Conservation (phyloP, 1,139 yeast genomes). For the Saccharomyces hybrid region DNA sequence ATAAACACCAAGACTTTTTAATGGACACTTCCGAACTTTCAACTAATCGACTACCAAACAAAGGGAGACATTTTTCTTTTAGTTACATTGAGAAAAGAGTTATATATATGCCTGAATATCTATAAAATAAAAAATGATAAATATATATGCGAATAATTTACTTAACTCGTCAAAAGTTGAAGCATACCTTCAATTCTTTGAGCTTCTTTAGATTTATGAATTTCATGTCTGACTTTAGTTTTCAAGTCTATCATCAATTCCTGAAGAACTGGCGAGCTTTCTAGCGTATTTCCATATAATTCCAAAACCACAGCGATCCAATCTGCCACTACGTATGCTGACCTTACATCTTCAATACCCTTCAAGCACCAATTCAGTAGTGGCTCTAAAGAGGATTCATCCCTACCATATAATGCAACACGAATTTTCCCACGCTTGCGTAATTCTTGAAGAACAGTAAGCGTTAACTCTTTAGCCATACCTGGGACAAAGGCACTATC, state of each 20-base stretch:
- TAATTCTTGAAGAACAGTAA: conserved; percentile 76
- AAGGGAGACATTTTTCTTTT: neutral
- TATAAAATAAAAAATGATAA: neutral
- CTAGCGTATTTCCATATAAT: conserved; percentile 65
- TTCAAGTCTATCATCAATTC: conserved; percentile 57
- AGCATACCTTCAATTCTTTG: conserved; percentile 90
- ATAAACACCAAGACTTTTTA: too few species aligned
- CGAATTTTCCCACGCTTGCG: conserved; percentile 82
- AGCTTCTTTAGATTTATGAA: conserved; percentile 77
- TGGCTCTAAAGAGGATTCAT: conserved; percentile 80
- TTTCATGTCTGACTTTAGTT: conserved; percentile 57
- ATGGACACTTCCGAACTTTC: too few species aligned
- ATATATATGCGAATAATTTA: neutral
- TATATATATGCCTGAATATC: conserved; percentile 1
- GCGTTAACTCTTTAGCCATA: conserved; percentile 66
- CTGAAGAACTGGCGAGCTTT: conserved; percentile 70
- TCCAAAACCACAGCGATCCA: conserved; percentile 77
- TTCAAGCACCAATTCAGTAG: conserved; percentile 74
- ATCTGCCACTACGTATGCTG: conserved; percentile 69
- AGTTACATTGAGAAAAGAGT: neutral
- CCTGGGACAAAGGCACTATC: conserved; percentile 80
- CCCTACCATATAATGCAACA: conserved; percentile 69
- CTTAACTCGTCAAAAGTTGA: conserved; percentile 52
- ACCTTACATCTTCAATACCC: conserved; percentile 71
- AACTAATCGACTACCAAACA: neutral